Evolutionary conservation across 345 rosid genomes (phyloP).

Genomic region (Bruguiera gymnorhiza): DNA sequence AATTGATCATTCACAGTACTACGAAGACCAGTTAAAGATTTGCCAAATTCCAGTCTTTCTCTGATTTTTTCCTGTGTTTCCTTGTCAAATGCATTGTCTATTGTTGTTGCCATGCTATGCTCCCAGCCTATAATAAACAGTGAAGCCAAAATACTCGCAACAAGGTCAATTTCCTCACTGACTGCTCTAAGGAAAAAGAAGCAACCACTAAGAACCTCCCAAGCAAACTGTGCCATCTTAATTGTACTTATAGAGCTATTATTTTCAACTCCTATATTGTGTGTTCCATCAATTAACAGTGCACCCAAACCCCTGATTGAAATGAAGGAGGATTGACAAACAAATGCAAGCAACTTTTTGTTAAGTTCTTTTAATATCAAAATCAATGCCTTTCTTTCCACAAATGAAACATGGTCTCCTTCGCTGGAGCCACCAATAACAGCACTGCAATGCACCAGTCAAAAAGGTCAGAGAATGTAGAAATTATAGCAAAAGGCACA

Average conservation of each 20-base stretch:
- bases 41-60: constrained; percentile 41
- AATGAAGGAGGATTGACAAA: constrained; percentile 54
- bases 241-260: constrained; percentile 27
- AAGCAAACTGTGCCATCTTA: constrained; percentile 56
- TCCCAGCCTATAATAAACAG: constrained; percentile 70
- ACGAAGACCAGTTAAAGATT: constrained; percentile 39
- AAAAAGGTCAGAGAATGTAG: constrained; percentile 12
- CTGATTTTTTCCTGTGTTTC: constrained; percentile 33
- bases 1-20: constrained; percentile 45
- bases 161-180: constrained; percentile 48
- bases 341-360: constrained; percentile 50
- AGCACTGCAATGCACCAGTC: constrained; percentile 53
- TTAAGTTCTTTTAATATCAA: constrained; percentile 46
- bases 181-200: constrained; percentile 54
- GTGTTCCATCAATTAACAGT: constrained; percentile 33
- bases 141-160: constrained; percentile 56
- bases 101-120: constrained; percentile 35
- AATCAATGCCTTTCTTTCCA: constrained; percentile 50
- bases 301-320: constrained; percentile 54
- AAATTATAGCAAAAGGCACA: constrained; percentile 1
- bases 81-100: constrained; percentile 34
- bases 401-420: constrained; percentile 44
- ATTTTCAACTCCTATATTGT: constrained; percentile 25
- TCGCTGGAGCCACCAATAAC: constrained; percentile 69
- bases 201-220: constrained; percentile 58